Evolutionary conservation across 805 yeast genomes (phyloP).

Genomic region (Metschnikowia matae): DNA sequence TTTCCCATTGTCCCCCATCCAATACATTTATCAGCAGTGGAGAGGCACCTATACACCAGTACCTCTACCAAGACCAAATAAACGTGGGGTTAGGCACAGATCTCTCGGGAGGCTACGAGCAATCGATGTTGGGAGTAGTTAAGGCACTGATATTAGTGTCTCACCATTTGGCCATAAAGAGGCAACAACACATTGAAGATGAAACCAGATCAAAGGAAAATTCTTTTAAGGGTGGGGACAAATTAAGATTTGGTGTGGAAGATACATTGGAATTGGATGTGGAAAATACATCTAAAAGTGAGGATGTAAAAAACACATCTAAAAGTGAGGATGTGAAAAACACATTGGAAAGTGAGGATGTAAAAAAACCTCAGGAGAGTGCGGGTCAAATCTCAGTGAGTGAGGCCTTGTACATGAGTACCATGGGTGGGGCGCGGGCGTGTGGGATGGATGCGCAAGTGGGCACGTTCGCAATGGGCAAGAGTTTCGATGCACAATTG

Average conservation of each 20-base stretch:
- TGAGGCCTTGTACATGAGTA: slow-evolving; percentile 78
- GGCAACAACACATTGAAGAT: not conserved
- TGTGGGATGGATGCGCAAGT: slow-evolving; percentile 51
- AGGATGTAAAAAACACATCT: no score
- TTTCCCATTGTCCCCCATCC: slow-evolving; percentile 91
- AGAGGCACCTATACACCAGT: slow-evolving; percentile 68
- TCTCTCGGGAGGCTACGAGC: slow-evolving; percentile 41
- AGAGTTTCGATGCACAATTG: slow-evolving; percentile 79
- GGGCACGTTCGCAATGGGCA: slow-evolving; percentile 75
- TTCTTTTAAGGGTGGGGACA: no score
- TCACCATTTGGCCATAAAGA: slow-evolving; percentile 36
- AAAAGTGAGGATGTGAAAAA: no score
- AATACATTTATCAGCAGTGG: slow-evolving; percentile 88
- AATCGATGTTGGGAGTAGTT: slow-evolving; percentile 34
- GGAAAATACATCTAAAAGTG: no score
- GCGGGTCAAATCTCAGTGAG: slow-evolving; percentile 18
- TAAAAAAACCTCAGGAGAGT: no score
- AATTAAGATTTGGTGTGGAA: no score
- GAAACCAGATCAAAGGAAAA: no score
- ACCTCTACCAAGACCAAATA: slow-evolving; percentile 54
- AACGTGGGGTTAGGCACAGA: slow-evolving; percentile 67
- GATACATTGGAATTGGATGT: no score
- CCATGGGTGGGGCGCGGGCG: slow-evolving; percentile 86
- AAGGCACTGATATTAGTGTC: slow-evolving; percentile 35
- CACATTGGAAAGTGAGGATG: no score